phyloP scores from a whole-genome alignment of 768 basidiomycete genomes.

The Russula emetica region DNA sequence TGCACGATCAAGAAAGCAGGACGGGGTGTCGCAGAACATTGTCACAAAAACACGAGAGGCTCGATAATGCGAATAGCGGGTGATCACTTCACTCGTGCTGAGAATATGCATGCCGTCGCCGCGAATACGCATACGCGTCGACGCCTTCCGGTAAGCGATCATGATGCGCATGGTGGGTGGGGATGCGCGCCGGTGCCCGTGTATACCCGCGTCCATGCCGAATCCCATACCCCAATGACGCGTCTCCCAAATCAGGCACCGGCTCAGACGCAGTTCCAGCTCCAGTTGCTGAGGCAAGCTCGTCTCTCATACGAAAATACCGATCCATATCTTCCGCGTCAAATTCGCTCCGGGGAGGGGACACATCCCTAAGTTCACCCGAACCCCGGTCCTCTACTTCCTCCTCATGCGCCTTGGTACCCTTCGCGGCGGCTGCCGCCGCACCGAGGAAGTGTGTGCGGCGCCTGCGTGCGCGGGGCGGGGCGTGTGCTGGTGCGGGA shows the following conservation, averaged over 20 bases:
- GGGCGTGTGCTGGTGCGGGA: constrained; percentile 45
- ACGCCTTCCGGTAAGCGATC: not conserved
- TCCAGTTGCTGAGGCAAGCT: constrained; percentile 17
- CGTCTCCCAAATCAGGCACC: not conserved
- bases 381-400: constrained; percentile 7
- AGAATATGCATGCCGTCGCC: constrained; percentile 7
- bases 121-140: not conserved
- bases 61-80: not conserved
- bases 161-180: not conserved
- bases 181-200: not conserved
- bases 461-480: constrained; percentile 72
- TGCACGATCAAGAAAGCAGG: not conserved
- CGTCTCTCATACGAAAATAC: constrained; percentile 54
- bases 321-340: constrained; percentile 69
- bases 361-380: constrained; percentile 15
- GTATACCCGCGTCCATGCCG: not conserved
- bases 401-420: constrained; percentile 16
- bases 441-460: constrained; percentile 46
- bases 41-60: not conserved
- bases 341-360: constrained; percentile 46
- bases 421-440: constrained; percentile 17
- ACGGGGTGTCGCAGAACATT: not conserved
- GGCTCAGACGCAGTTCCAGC: constrained; percentile 8
- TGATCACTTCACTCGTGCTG: not conserved
- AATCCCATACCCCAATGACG: constrained; percentile 7